Evolutionary conservation across 371 early-diverging fungal species (phyloP).

Genomic region (Dichotomocladium elegans): DNA sequence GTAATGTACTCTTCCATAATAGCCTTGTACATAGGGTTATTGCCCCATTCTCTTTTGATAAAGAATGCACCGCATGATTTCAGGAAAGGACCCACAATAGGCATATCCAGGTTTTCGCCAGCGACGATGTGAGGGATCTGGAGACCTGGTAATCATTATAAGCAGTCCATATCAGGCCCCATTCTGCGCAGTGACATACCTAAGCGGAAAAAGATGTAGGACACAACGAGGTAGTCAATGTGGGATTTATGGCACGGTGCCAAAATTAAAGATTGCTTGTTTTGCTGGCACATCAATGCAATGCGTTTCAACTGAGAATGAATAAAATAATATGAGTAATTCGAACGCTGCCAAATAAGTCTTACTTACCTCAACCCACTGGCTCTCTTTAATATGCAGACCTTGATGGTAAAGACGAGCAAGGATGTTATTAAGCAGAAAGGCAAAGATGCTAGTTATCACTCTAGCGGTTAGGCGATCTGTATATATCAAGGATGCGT

Average conservation of each 20-base stretch:
- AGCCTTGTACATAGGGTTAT: conserved; percentile 68
- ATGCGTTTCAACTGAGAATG: conserved; percentile 50
- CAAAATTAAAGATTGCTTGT: conserved; percentile 73
- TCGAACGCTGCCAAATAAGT: background rate
- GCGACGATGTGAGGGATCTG: conserved; percentile 88
- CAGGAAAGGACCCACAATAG: conserved; percentile 68
- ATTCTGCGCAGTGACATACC: too few relatives aligned
- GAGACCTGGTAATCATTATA: conserved; percentile 31
- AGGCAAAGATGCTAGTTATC: conserved; percentile 60
- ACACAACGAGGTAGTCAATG: conserved; percentile 85
- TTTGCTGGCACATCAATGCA: conserved; percentile 64
- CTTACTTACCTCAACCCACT: conserved; percentile 66
- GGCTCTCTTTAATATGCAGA: conserved; percentile 78
- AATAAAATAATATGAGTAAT: background rate
- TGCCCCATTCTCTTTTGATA: conserved; percentile 81
- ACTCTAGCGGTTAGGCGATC: background rate
- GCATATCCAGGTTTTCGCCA: conserved; percentile 86
- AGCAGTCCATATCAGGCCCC: too few relatives aligned
- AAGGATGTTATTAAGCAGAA: conserved; percentile 70
- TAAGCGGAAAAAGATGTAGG: conserved; percentile 78
- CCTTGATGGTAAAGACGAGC: conserved; percentile 82
- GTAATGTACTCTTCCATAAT: conserved; percentile 79
- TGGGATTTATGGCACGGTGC: conserved; percentile 90
- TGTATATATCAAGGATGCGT: background rate
- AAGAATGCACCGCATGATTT: conserved; percentile 78